phyloP scores from a whole-genome alignment of 202 grass and related monocot species.

The Eragrostis tef region DNA sequence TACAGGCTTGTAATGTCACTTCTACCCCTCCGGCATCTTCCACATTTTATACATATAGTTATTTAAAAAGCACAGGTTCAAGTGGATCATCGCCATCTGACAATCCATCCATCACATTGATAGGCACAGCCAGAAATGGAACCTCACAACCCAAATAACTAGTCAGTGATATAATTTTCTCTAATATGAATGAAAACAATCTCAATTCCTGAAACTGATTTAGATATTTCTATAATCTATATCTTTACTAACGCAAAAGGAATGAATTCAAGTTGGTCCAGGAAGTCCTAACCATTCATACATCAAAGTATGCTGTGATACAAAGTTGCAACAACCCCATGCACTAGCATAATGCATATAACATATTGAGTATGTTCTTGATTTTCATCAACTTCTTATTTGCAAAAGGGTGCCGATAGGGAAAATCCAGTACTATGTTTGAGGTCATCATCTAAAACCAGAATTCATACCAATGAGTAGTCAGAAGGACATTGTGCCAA shows the following conservation, averaged over 20 bases:
- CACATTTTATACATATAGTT: not conserved
- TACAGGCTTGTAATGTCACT: slow-evolving; percentile 22
- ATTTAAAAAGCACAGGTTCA: not conserved
- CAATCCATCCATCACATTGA: not conserved
- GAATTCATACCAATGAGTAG: not conserved
- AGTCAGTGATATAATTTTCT: not conserved
- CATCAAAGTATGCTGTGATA: not conserved
- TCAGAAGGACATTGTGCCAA: not conserved
- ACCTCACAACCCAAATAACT: not conserved
- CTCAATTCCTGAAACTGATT: not conserved
- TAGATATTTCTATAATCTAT: not conserved
- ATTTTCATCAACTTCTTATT: not conserved
- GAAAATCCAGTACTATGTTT: not conserved
- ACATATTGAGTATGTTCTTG: not conserved
- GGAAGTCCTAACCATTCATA: not conserved
- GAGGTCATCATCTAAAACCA: not conserved
- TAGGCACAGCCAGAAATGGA: not conserved
- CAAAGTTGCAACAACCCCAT: not conserved
- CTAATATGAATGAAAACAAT: not conserved
- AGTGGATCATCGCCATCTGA: not conserved
- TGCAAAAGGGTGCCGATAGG: not conserved
- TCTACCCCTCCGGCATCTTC: not conserved
- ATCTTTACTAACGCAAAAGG: not conserved
- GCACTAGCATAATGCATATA: not conserved
- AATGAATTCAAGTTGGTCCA: not conserved